Percentiles rank a stretch among this genome's conserved stretches.
These are phyloP conservation scores for Solanum peruvianum DNA, from an alignment of 257 asterid species.

Conservation along the genomic window DNA sequence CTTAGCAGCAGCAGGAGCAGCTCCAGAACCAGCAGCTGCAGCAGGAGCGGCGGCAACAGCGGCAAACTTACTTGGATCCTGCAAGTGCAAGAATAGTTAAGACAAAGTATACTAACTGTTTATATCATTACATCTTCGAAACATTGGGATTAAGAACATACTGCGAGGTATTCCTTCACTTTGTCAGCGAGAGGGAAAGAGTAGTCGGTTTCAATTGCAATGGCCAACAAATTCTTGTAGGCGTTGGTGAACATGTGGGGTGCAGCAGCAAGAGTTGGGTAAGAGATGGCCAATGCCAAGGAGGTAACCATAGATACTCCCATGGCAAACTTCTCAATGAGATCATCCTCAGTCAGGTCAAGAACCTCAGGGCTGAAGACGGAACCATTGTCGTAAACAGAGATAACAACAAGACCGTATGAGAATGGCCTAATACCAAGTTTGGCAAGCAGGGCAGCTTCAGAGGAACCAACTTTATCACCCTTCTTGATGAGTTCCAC, in stretches of 20 bases:
- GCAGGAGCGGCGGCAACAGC: slow-evolving; percentile 42
- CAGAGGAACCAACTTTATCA: slow-evolving; percentile 93
- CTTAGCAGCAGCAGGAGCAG: slow-evolving; percentile 38
- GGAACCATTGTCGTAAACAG: slow-evolving; percentile 76
- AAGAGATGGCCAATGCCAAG: slow-evolving; percentile 57
- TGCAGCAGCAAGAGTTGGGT: slow-evolving; percentile 86
- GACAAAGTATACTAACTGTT: background rate
- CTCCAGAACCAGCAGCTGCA: slow-evolving; percentile 19
- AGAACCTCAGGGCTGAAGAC: slow-evolving; percentile 91
- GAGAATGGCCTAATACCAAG: slow-evolving; percentile 96
- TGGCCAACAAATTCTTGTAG: slow-evolving; percentile 66
- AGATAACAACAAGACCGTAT: slow-evolving; percentile 57
- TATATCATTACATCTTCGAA: background rate
- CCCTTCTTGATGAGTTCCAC: slow-evolving; percentile 97
- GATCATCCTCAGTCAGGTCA: slow-evolving; percentile 80
- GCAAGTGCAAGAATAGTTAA: background rate
- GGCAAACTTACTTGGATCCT: slow-evolving; percentile 88
- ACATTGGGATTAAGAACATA: background rate
- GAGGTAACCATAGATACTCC: slow-evolving; percentile 81
- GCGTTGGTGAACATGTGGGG: slow-evolving; percentile 85
- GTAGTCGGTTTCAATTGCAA: slow-evolving; percentile 66
- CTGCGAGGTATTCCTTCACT: slow-evolving; percentile 73
- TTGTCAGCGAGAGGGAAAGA: slow-evolving; percentile 86
- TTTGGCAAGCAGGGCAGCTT: slow-evolving; percentile 85
- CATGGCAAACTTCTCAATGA: slow-evolving; percentile 49